A percentile compares a stretch with the other conserved stretches of the same genome.
phyloP scores from a whole-genome alignment of 768 basidiomycete species.

The Gelatoporia subvermispora region DNA sequence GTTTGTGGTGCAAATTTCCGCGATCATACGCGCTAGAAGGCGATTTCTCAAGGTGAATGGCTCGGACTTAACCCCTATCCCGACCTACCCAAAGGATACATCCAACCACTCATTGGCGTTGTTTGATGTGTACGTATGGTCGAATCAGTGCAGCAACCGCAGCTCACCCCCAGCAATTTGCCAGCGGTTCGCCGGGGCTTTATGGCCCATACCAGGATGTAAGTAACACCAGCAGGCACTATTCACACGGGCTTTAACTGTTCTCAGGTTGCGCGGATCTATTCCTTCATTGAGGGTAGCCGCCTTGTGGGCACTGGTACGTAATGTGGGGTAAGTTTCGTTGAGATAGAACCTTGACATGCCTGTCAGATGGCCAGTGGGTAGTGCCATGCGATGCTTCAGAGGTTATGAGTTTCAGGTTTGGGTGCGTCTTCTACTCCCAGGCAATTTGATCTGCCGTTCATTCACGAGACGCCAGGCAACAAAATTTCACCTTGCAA shows the following conservation, averaged over 20 bases:
- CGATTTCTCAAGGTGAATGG: conserved; percentile 58
- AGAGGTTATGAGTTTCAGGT: conserved; percentile 56
- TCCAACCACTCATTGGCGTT: conserved; percentile 59
- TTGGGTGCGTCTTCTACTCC: conserved; percentile 46
- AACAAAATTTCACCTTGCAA: conserved; percentile 52
- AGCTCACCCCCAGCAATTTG: background rate
- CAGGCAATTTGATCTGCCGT: background rate
- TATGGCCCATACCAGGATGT: conserved; percentile 80
- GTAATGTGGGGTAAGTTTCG: conserved; percentile 14
- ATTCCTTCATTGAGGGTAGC: conserved; percentile 51
- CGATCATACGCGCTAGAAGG: background rate
- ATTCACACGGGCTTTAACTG: too few relatives aligned
- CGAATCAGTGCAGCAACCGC: background rate
- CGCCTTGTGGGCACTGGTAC: conserved; percentile 59
- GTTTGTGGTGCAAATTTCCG: conserved; percentile 9
- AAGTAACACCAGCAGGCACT: too few relatives aligned
- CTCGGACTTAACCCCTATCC: conserved; percentile 44
- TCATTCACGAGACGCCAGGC: conserved; percentile 23
- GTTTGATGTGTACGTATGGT: conserved; percentile 59
- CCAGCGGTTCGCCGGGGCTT: conserved; percentile 64
- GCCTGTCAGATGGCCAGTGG: conserved; percentile 57
- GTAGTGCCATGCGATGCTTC: conserved; percentile 66
- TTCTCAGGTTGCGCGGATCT: conserved; percentile 61
- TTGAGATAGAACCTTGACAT: background rate
- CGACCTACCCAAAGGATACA: conserved; percentile 59